Conservation (phyloP, 2,329 filamentous ascomycete species). For the Apiospora saccharicola region DNA sequence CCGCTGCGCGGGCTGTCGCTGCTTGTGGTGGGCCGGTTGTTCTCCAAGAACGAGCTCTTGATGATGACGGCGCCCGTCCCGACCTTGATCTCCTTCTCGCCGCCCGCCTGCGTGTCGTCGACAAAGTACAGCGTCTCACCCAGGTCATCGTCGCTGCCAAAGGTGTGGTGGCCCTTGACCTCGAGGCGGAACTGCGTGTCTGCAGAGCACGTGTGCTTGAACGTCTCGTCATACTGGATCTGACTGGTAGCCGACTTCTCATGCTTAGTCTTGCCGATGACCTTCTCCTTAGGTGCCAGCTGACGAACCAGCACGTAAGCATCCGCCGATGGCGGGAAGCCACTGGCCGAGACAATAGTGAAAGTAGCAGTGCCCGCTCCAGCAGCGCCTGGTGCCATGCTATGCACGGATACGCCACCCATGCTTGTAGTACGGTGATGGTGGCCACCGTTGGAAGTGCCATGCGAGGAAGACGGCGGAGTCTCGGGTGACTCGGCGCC, state of each 20-base stretch:
- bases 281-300: constrained; percentile 73
- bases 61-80: constrained; percentile 77
- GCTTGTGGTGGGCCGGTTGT: constrained; percentile 27
- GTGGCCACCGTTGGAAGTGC: constrained; percentile 44
- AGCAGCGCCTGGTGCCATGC: constrained; percentile 64
- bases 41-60: constrained; percentile 74
- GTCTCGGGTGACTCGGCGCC: constrained; percentile 40
- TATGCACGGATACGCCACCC: constrained; percentile 72
- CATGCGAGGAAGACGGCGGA: constrained; percentile 46
- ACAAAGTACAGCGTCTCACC: constrained; percentile 91
- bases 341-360: constrained; percentile 78
- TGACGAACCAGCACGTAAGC: constrained; percentile 80
- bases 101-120: constrained; percentile 74
- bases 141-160: constrained; percentile 82
- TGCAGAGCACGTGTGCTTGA: constrained; percentile 78
- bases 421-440: constrained; percentile 65
- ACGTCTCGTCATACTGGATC: constrained; percentile 78
- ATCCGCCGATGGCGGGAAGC: constrained; percentile 78
- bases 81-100: constrained; percentile 77
- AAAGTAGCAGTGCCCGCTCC: constrained; percentile 81
- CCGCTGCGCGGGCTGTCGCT: constrained; percentile 52
- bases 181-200: constrained; percentile 87
- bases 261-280: constrained; percentile 91
- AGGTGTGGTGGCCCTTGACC: constrained; percentile 84
- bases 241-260: constrained; percentile 74